Evolutionary conservation across 768 basidiomycete species (phyloP), one percentile per base, ranked within the genome.

Genomic region (Kwoniella newhampshirensis): DNA sequence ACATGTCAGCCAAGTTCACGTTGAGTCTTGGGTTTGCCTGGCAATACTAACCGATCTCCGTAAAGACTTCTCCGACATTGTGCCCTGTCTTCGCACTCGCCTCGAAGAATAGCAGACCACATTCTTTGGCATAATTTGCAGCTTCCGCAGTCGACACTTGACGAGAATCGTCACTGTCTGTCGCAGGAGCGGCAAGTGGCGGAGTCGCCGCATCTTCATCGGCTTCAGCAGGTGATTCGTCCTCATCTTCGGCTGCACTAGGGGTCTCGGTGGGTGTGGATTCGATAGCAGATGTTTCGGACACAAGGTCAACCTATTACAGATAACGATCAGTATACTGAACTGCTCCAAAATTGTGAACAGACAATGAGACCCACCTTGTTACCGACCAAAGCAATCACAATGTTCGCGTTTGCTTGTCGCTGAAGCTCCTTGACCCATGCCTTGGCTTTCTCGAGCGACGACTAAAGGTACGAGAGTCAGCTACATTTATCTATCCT

Each of bases 391-490:
- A 99, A 85, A 5, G 94, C 93, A 69, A 99, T 97, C 74, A 99
- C 93, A 73, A 98, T 98, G 76, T 98, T 98, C 32, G 94, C 93
- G 75, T 97, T 96, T 21, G 96, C 96, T 74, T 99, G 96, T 64
- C 96, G 85, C 76, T 99, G 96, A 21, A 99, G 82, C 78, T 99
- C 96, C 80, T 96, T 97, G 57, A 99, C 92, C 96, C 96, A 99
- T 27, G 93, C 91, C 81, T 98, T 97, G 52, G 96, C 96, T 77
- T 98, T 98, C 77, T 98, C 94, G 57, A 99, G 82, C 70, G 91
- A 94, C 55, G 87, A 83, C 42, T 78, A 39, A n/a, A 11, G 23
- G 37, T 25, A 36, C 9, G 50, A 23, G 20, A 17, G 18, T 26
- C n/a, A 35, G 9, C 32, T 40, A n/a, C n/a, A n/a, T n/a, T n/a